phyloP scores from a whole-genome alignment of 352 stramenopile species.

The Paralagenidium karlingii region DNA sequence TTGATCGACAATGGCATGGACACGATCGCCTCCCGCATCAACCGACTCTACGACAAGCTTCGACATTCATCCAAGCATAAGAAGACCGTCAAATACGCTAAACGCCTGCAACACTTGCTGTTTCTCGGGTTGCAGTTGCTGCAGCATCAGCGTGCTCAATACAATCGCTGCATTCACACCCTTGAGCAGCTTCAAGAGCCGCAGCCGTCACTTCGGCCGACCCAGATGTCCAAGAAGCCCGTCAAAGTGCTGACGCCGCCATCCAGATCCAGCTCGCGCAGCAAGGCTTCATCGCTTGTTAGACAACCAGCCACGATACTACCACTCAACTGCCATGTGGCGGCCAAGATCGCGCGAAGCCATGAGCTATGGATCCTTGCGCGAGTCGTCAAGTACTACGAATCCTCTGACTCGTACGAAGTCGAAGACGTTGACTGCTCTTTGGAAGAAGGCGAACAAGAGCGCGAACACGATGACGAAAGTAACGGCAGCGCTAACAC shows the following conservation, averaged over 20 bases:
- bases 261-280: not conserved
- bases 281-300: not conserved
- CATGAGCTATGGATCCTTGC: constrained; percentile 90
- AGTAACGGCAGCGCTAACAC: not conserved
- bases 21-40: constrained; percentile 40
- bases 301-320: constrained; percentile 21
- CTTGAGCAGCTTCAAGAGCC: constrained; percentile 44
- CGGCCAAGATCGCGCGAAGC: constrained; percentile 59
- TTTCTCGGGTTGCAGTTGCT: constrained; percentile 40
- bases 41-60: constrained; percentile 42
- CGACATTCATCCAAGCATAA: constrained; percentile 8
- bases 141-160: constrained; percentile 30
- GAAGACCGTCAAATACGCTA: constrained; percentile 9
- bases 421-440: constrained; percentile 91
- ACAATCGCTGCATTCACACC: constrained; percentile 30
- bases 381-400: constrained; percentile 81
- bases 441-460: constrained; percentile 50
- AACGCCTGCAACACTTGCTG: constrained; percentile 51
- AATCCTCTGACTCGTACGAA: constrained; percentile 87
- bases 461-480: constrained; percentile 36
- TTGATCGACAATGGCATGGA: constrained; percentile 78
- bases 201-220: too few relatives aligned
- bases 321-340: constrained; percentile 34
- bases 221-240: too few relatives aligned
- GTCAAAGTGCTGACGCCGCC: not conserved